Evolutionary conservation across 345 rosid genomes (phyloP).

Genomic region (Arabidopsis arenosa): DNA sequence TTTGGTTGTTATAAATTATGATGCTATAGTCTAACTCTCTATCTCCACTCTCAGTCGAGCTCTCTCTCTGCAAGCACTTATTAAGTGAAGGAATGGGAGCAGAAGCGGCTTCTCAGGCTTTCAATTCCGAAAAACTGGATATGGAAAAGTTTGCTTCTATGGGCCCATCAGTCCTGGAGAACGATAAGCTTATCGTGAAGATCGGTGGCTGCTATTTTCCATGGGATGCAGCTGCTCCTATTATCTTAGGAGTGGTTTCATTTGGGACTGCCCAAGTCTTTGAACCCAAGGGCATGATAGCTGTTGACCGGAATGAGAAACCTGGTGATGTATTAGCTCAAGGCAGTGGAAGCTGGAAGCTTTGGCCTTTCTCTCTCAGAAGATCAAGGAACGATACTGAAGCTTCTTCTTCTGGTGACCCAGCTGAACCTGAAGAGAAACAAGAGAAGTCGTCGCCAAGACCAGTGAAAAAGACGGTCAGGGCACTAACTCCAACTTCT

Average conservation of each 20-base stretch:
- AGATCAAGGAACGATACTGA: slow-evolving; percentile 49
- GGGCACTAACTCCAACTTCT: slow-evolving; percentile 77
- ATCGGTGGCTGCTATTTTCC: slow-evolving; percentile 60
- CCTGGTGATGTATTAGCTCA: slow-evolving; percentile 50
- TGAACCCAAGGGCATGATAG: slow-evolving; percentile 67
- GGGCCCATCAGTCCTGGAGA: slow-evolving; percentile 57
- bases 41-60: slow-evolving; percentile 55
- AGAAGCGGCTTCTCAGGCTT: slow-evolving; percentile 69
- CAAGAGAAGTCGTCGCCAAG: slow-evolving; percentile 45
- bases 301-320: slow-evolving; percentile 55
- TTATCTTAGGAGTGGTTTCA: slow-evolving; percentile 57
- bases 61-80: slow-evolving; percentile 72
- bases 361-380: slow-evolving; percentile 84
- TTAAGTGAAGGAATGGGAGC: slow-evolving; percentile 64
- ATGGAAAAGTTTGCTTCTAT: slow-evolving; percentile 53
- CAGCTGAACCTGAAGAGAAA: slow-evolving; percentile 47
- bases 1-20: slow-evolving; percentile 25
- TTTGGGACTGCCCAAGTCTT: slow-evolving; percentile 54
- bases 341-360: slow-evolving; percentile 72
- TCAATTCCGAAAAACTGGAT: slow-evolving; percentile 62
- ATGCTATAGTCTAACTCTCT: slow-evolving; percentile 1
- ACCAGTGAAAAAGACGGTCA: slow-evolving; percentile 57
- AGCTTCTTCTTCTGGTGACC: slow-evolving; percentile 48
- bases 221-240: slow-evolving; percentile 67
- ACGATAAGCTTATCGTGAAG: slow-evolving; percentile 64